Conservation (phyloP, 192 early-diverging fungal species). For the Coemansia sp. region DNA sequence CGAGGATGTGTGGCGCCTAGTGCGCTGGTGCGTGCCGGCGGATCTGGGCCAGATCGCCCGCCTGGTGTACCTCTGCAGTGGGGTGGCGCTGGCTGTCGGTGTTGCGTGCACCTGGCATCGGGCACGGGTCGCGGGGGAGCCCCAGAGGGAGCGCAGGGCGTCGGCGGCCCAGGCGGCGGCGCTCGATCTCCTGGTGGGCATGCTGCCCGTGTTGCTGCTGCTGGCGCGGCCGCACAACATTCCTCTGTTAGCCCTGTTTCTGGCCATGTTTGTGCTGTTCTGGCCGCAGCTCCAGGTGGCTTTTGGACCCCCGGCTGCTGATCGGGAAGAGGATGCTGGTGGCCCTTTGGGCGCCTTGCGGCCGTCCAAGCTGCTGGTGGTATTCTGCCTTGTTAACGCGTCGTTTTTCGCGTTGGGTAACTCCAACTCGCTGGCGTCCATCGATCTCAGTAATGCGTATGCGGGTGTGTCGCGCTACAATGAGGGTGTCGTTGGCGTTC, state of each 20-base stretch:
- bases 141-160: not conserved
- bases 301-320: not conserved
- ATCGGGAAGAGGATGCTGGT: not conserved
- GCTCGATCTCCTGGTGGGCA: conserved; percentile 42
- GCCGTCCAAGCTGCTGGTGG: conserved; percentile 39
- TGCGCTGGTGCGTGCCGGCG: conserved; percentile 19
- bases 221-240: conserved; percentile 65
- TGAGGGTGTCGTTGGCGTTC: conserved; percentile 58
- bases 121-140: not conserved
- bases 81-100: not conserved
- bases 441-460: conserved; percentile 78
- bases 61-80: conserved; percentile 16
- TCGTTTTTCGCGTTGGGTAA: conserved; percentile 73
- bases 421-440: conserved; percentile 75
- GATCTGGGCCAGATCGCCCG: conserved; percentile 25
- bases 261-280: conserved; percentile 52
- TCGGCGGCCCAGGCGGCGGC: conserved; percentile 11
- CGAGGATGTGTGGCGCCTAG: conserved; percentile 1
- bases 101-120: conserved; percentile 8
- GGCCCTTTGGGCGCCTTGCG: conserved; percentile 6
- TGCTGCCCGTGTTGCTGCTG: conserved; percentile 63
- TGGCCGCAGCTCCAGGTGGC: conserved; percentile 15
- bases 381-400: conserved; percentile 48
- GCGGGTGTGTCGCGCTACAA: conserved; percentile 69
- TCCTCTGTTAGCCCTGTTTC: conserved; percentile 58